Base-by-base conservation (phyloP, 768 basidiomycete species). In the Tricholoma sp. region DNA sequence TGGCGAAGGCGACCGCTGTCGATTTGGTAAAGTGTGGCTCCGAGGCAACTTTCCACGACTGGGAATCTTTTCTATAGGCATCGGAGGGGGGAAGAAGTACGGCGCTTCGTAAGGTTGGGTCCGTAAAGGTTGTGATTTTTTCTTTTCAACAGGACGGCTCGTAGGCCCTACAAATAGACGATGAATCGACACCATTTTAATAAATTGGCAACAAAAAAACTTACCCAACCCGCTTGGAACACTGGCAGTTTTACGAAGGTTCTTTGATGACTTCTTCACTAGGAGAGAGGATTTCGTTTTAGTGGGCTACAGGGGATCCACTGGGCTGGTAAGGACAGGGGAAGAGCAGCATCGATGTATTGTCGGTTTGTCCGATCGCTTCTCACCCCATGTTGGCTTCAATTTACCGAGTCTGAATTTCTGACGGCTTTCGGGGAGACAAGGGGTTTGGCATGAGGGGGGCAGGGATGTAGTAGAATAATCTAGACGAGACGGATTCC, bases 41-140 rank as follows among this genome's bases (percentile, higher is more conserved):
- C 66, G 64, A 19, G 32, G 62, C 57, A 63, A 69, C 61, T 43
- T 63, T 55, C 61, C 68, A 6, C 56, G 54, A 32, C 54, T 53
- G 18, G 32, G 12, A 32, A 52, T 21, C 35, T 50, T 54, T 7
- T 62, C 61, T 31, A 62, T 57, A 29, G 58, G 65, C 1, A 70
- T 62, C 2, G 85, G 85, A 5, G 76, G 70, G 18, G 82, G 78
- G 62, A 82, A 80, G 68, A 83, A 84, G 64, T 83, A 85, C 1
- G 84, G 83, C 4, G 83, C 83, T 57, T 81, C 79, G 61, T 86
- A 88, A 2, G 85, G 84, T 50, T 82, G 74, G 1, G 85, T 86
- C 31, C 78, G 66, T 19, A 72, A 63, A 0, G 70, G 64, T 51
- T 69, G 66, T 3, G 74, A 71, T 43, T 69, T 69, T 59, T 75